Evolutionary conservation across 495 filamentous ascomycete genomes (phyloP).

Genomic region (Emericellopsis terricola): DNA sequence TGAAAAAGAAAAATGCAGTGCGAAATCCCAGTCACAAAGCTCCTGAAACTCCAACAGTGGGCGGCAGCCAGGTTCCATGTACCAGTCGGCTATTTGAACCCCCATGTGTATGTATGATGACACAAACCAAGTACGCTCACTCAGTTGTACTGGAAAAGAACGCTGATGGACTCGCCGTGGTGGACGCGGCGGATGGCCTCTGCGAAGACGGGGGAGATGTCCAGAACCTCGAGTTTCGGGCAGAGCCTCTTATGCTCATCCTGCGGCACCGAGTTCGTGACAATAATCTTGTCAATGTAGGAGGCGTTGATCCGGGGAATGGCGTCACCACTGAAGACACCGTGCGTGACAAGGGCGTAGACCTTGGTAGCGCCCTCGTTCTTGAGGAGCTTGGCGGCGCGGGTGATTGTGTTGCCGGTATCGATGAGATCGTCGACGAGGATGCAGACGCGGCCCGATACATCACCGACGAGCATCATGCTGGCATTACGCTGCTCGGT

Average conservation of each 20-base stretch:
- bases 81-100: too few relatives aligned
- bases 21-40: not conserved
- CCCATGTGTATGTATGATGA: too few relatives aligned
- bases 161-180: constrained; percentile 95
- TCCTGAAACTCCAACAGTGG: not conserved
- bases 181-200: constrained; percentile 96
- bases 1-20: not conserved
- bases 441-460: constrained; percentile 64
- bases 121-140: not conserved
- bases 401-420: constrained; percentile 90
- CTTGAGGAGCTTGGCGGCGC: constrained; percentile 91
- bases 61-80: too few relatives aligned
- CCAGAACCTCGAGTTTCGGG: constrained; percentile 78
- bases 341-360: constrained; percentile 85
- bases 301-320: constrained; percentile 85
- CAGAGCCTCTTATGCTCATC: constrained; percentile 51
- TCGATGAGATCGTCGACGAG: constrained; percentile 90
- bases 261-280: constrained; percentile 90
- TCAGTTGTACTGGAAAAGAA: constrained; percentile 55
- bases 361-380: constrained; percentile 79
- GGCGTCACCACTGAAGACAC: constrained; percentile 84
- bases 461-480: constrained; percentile 96
- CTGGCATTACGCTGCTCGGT: constrained; percentile 88
- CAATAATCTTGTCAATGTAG: constrained; percentile 74
- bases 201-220: constrained; percentile 83